Evolutionary conservation across 2,329 filamentous ascomycete species (phyloP).

Genomic region (Colletotrichum limetticola): DNA sequence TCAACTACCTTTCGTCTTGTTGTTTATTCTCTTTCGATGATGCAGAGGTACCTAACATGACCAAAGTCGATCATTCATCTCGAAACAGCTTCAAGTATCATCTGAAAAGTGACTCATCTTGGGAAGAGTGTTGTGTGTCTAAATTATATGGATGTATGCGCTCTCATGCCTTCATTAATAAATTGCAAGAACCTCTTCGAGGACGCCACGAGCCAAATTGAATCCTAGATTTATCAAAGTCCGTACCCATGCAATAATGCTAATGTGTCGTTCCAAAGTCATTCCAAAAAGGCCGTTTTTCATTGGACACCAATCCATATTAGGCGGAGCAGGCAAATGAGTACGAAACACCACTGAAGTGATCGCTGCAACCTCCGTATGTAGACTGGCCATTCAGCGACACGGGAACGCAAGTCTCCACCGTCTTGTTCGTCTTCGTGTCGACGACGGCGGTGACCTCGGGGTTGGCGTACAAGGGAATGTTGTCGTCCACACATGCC

Average conservation of each 20-base stretch:
- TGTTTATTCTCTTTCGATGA: too few species aligned
- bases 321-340: background rate
- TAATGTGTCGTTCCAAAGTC: background rate
- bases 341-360: background rate
- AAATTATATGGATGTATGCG: background rate
- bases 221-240: background rate
- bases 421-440: constrained; percentile 5
- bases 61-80: too few species aligned
- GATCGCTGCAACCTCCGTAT: background rate
- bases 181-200: background rate
- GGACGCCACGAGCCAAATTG: rapidly evolving
- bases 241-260: background rate
- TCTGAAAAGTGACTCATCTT: too few species aligned
- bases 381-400: background rate
- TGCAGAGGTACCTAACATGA: too few species aligned
- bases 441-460: constrained; percentile 24
- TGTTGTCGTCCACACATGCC: constrained; percentile 25
- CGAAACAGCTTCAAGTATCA: too few species aligned
- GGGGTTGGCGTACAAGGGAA: background rate
- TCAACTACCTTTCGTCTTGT: too few species aligned
- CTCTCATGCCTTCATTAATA: background rate
- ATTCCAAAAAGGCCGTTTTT: background rate
- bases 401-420: constrained; percentile 13
- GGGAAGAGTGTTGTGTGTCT: background rate
- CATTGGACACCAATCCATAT: background rate